A percentile compares a stretch with the other conserved stretches of the same genome.
Evolutionary conservation across 352 stramenopile species (phyloP).

Genomic region (Lagenidium giganteum): DNA sequence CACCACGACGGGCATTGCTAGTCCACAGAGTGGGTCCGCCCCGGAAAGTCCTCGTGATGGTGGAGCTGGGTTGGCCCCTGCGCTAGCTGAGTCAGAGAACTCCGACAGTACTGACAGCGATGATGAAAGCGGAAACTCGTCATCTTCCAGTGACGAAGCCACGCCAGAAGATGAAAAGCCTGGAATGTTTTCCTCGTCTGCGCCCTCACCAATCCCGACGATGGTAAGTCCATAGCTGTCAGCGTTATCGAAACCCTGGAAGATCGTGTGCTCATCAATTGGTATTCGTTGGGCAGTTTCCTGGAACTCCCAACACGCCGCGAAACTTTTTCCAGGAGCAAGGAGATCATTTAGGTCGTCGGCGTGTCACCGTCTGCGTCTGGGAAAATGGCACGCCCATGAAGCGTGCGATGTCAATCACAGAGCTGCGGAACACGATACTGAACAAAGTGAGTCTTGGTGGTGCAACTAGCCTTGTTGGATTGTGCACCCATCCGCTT

Average conservation of each 20-base stretch:
- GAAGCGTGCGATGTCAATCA: slow-evolving; percentile 66
- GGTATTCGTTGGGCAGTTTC: slow-evolving; percentile 3
- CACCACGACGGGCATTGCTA: slow-evolving; percentile 12
- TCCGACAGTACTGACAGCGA: slow-evolving; percentile 66
- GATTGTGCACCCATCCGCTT: too few species aligned
- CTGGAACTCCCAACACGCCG: slow-evolving; percentile 8
- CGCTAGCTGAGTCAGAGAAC: slow-evolving; percentile 55
- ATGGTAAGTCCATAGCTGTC: slow-evolving; percentile 4
- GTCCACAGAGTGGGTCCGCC: too few species aligned
- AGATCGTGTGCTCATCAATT: background rate
- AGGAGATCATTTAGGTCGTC: slow-evolving; percentile 43
- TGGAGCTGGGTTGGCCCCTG: slow-evolving; percentile 36
- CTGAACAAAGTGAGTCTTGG: slow-evolving; percentile 62
- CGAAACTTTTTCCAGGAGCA: too few species aligned
- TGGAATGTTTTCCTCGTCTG: slow-evolving; percentile 1
- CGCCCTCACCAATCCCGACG: slow-evolving; percentile 7
- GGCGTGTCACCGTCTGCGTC: slow-evolving; percentile 58
- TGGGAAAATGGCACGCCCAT: slow-evolving; percentile 53
- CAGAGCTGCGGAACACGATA: slow-evolving; percentile 65
- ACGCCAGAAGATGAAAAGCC: slow-evolving; percentile 23
- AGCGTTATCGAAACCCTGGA: too few species aligned
- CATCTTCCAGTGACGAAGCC: slow-evolving; percentile 50
- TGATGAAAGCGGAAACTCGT: slow-evolving; percentile 55
- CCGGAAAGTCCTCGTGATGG: too few species aligned
- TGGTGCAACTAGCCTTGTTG: too few species aligned